A percentile compares a stretch with the other conserved stretches of the same genome.
Conservation (phyloP, 1,284 basidiomycete genomes). For the Clitocybe nebularis region DNA sequence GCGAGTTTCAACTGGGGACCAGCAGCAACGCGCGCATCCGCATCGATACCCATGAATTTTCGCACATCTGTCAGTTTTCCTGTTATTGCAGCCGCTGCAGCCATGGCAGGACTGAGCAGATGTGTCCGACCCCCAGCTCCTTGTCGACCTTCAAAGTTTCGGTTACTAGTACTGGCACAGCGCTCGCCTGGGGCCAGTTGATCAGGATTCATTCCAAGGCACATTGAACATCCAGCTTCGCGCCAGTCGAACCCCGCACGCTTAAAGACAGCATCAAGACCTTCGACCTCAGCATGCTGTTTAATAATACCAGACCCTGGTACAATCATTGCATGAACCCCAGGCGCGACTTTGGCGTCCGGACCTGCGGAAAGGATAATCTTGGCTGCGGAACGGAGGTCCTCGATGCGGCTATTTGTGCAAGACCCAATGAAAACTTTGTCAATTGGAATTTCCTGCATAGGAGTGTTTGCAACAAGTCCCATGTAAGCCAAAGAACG, state of each 20-base stretch:
- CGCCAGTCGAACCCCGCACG: slow-evolving; percentile 97
- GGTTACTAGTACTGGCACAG: slow-evolving; percentile 94
- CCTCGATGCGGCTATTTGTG: slow-evolving; percentile 96
- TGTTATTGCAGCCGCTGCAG: slow-evolving; percentile 88
- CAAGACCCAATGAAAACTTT: slow-evolving; percentile 97
- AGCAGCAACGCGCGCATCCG: slow-evolving; percentile 41
- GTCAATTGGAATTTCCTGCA: slow-evolving; percentile 85
- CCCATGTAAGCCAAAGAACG: slow-evolving; percentile 93
- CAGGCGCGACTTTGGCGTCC: slow-evolving; percentile 74
- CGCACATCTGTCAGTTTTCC: slow-evolving; percentile 89
- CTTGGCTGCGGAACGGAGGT: slow-evolving; percentile 85
- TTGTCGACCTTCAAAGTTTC: slow-evolving; percentile 95
- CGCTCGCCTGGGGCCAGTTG: slow-evolving; percentile 88
- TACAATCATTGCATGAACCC: slow-evolving; percentile 91
- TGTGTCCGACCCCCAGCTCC: slow-evolving; percentile 92
- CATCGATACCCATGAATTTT: slow-evolving; percentile 61
- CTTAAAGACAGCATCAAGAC: slow-evolving; percentile 87
- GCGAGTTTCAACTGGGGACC: slow-evolving; percentile 62
- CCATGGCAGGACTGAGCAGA: slow-evolving; percentile 93
- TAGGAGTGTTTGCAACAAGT: slow-evolving; percentile 74
- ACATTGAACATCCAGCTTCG: slow-evolving; percentile 98
- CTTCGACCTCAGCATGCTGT: slow-evolving; percentile 92
- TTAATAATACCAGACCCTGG: slow-evolving; percentile 95
- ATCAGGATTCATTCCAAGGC: slow-evolving; percentile 97
- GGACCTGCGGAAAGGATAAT: slow-evolving; percentile 77